These are phyloP conservation scores for Pestalotiopsis fici DNA, from an alignment of 2,329 filamentous ascomycete genomes.

Conservation along the genomic window DNA sequence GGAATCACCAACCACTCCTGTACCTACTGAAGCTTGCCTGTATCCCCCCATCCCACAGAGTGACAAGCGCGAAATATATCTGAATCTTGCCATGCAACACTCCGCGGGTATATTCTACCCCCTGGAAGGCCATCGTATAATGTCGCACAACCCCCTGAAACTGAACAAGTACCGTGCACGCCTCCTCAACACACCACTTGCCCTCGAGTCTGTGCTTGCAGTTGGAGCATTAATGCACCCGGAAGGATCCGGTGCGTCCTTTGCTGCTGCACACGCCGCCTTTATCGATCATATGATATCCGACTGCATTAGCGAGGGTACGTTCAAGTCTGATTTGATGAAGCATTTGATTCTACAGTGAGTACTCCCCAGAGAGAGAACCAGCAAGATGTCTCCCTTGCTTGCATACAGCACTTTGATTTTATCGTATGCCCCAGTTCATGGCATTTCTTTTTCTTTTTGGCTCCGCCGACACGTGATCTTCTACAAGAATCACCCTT, in stretches of 20 bases:
- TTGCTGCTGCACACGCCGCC: not conserved
- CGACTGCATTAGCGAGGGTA: not conserved
- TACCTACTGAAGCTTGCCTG: not conserved
- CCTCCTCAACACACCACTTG: not conserved
- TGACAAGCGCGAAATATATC: not conserved
- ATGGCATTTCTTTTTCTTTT: no score
- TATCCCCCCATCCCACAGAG: not conserved
- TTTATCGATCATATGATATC: not conserved
- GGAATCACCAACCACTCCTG: not conserved
- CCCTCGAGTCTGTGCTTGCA: not conserved
- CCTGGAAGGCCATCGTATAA: not conserved
- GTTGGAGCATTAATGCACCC: not conserved
- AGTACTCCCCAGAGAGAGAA: not conserved
- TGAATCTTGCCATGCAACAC: not conserved
- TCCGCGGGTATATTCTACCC: not conserved
- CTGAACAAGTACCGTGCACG: not conserved
- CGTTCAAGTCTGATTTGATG: not conserved
- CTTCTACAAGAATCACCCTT: no score
- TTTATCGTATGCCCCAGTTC: no score
- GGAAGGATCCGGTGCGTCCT: not conserved
- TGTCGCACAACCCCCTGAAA: not conserved
- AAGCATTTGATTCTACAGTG: not conserved
- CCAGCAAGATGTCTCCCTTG: no score
- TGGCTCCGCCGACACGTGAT: no score
- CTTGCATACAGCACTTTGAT: no score